Evolutionary conservation across 805 yeast species (phyloP).

Genomic region (Yarrowia sp.): DNA sequence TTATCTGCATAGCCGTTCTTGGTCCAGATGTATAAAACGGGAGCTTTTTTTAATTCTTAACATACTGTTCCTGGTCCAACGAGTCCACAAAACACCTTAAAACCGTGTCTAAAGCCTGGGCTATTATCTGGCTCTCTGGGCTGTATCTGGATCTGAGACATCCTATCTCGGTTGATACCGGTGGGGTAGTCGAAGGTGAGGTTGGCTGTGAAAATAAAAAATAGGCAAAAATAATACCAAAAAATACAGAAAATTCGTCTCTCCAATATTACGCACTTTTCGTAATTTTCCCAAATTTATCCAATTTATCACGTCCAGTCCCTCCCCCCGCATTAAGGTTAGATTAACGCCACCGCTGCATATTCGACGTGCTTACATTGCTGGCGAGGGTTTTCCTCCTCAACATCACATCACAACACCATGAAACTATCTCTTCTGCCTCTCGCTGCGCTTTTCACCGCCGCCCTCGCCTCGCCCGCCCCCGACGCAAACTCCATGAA

Average conservation of each 20-base stretch:
- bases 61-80: no score
- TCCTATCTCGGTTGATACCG: not conserved
- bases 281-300: not conserved
- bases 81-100: no score
- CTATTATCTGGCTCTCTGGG: not conserved
- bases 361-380: slow-evolving; percentile 3
- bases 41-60: no score
- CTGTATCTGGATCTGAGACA: not conserved
- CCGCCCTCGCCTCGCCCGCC: slow-evolving; percentile 1
- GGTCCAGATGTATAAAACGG: no score
- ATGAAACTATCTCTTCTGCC: slow-evolving; percentile 10
- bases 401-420: not conserved
- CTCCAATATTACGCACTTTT: no score
- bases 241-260: no score
- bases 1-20: no score
- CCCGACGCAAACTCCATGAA: slow-evolving; percentile 20
- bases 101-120: not conserved
- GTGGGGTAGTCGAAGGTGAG: not conserved
- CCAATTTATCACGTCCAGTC: not conserved
- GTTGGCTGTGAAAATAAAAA: no score
- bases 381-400: not conserved
- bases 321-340: not conserved
- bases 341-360: slow-evolving; percentile 19
- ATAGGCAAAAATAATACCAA: not conserved
- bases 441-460: not conserved